Evolutionary conservation across 345 rosid genomes (phyloP).

Genomic region (Ricinus communis): DNA sequence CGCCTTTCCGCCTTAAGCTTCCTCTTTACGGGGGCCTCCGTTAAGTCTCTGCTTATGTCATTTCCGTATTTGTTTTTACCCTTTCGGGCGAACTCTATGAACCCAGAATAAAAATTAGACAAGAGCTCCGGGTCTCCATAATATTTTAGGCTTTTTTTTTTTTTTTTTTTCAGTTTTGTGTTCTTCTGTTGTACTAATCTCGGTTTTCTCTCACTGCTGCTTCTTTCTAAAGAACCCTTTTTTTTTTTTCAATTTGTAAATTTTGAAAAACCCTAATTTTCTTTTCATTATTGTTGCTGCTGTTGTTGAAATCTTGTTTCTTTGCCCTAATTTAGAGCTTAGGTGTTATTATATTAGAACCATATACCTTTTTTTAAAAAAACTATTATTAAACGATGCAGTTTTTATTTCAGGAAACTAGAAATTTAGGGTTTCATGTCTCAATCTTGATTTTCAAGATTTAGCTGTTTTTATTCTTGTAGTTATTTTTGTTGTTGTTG

Average conservation of each 20-base stretch:
- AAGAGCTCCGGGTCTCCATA: not conserved
- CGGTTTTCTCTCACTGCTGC: not conserved
- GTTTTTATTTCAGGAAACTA: not conserved
- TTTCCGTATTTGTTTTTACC: not conserved
- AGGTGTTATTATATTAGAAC: too few relatives aligned
- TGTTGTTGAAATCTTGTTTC: too few relatives aligned
- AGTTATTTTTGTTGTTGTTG: not conserved
- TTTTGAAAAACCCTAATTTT: not conserved
- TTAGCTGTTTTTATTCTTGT: not conserved
- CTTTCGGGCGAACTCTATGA: too few relatives aligned
- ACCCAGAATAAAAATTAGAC: too few relatives aligned
- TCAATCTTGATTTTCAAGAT: slow-evolving; percentile 3
- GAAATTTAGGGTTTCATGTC: slow-evolving; percentile 3
- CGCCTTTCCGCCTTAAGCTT: too few relatives aligned
- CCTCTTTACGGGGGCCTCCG: not conserved
- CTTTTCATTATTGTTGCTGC: too few relatives aligned
- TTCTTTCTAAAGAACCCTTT: not conserved
- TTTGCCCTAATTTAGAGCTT: not conserved
- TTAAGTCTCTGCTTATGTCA: not conserved
- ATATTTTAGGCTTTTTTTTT: not conserved
- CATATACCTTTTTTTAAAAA: too few relatives aligned
- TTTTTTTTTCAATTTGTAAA: not conserved
- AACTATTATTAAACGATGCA: too few relatives aligned
- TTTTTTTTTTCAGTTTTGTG: not conserved
- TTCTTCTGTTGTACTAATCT: not conserved